Conservation (phyloP, 139 green algal species). For the Penium margaritaceum region DNA sequence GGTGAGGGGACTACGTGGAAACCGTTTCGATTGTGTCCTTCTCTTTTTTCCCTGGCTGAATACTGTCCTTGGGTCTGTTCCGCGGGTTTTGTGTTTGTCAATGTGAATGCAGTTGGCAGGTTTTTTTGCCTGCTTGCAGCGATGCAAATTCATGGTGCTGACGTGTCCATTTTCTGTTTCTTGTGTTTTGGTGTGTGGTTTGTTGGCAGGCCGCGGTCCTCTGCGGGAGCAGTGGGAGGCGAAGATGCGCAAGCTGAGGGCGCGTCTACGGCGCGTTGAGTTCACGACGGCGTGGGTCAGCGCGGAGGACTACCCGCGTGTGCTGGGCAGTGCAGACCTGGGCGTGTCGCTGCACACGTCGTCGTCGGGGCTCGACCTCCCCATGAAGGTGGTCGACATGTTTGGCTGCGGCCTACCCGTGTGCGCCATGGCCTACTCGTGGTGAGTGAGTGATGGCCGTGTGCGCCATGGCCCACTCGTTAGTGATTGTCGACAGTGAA, state of each 20-base stretch:
- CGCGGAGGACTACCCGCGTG: constrained; percentile 76
- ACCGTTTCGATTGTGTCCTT: no score
- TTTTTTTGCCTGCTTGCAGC: no score
- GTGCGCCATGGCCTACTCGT: constrained; percentile 69
- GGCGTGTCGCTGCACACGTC: constrained; percentile 86
- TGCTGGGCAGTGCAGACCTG: constrained; percentile 81
- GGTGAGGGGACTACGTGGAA: no score
- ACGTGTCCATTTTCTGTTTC: no score
- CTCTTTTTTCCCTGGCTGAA: no score
- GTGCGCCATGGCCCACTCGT: no score
- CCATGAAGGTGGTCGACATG: constrained; percentile 99
- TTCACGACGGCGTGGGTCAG: constrained; percentile 83
- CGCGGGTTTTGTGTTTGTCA: no score
- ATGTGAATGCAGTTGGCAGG: no score
- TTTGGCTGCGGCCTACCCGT: constrained; percentile 87
- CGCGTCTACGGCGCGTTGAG: constrained; percentile 63
- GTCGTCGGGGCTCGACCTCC: constrained; percentile 84
- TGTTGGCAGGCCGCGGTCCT: constrained; percentile 79
- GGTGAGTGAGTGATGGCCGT: constrained; percentile 39
- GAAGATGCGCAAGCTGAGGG: constrained; percentile 55
- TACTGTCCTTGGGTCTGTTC: no score
- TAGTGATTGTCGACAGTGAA: neutral
- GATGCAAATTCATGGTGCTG: no score
- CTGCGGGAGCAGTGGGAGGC: constrained; percentile 63
- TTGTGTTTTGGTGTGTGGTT: no score